phyloP scores from a whole-genome alignment of 1,284 basidiomycete species.

The Phylloporus sp. region DNA sequence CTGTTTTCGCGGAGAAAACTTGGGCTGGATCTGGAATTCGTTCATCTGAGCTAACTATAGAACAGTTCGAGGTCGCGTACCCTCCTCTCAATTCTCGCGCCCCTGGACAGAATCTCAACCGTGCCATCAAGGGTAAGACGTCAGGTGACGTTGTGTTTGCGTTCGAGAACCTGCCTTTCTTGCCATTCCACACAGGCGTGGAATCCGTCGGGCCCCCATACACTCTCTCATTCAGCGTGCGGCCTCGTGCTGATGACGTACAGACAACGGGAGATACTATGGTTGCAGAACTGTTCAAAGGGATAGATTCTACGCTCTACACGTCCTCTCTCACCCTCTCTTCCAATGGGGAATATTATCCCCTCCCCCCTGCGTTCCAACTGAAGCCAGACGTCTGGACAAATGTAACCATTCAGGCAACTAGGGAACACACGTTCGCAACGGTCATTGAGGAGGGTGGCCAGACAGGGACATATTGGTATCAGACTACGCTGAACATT shows the following conservation, averaged over 20 bases:
- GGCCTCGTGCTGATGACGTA: slow-evolving; percentile 14
- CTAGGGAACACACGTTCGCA: slow-evolving; percentile 42
- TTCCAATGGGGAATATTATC: slow-evolving; percentile 43
- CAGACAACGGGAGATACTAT: slow-evolving; percentile 12
- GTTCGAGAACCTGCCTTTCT: slow-evolving; percentile 21
- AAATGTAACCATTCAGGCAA: slow-evolving; percentile 42
- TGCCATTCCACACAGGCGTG: slow-evolving; percentile 35
- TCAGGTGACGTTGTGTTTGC: slow-evolving; percentile 30
- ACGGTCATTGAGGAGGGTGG: slow-evolving; percentile 23
- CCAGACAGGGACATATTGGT: slow-evolving; percentile 35
- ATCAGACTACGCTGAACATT: slow-evolving; percentile 43
- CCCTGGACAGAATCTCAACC: slow-evolving; percentile 44
- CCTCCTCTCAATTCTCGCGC: slow-evolving; percentile 36
- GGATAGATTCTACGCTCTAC: slow-evolving; percentile 42
- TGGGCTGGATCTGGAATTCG: slow-evolving; percentile 42
- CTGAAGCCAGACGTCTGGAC: slow-evolving; percentile 37
- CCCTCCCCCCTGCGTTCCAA: slow-evolving; percentile 35
- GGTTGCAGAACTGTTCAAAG: slow-evolving; percentile 37
- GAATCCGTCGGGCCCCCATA: slow-evolving; percentile 50
- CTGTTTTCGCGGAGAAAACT: slow-evolving; percentile 41
- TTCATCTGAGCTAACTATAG: slow-evolving; percentile 31
- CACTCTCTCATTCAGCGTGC: slow-evolving; percentile 44
- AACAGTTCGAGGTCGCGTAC: slow-evolving; percentile 37
- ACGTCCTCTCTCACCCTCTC: slow-evolving; percentile 45
- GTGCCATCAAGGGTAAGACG: slow-evolving; percentile 27